Percentiles rank a stretch among this genome's conserved stretches.
Conservation (phyloP, 768 basidiomycete species). For the Strobilomyces confusus region DNA sequence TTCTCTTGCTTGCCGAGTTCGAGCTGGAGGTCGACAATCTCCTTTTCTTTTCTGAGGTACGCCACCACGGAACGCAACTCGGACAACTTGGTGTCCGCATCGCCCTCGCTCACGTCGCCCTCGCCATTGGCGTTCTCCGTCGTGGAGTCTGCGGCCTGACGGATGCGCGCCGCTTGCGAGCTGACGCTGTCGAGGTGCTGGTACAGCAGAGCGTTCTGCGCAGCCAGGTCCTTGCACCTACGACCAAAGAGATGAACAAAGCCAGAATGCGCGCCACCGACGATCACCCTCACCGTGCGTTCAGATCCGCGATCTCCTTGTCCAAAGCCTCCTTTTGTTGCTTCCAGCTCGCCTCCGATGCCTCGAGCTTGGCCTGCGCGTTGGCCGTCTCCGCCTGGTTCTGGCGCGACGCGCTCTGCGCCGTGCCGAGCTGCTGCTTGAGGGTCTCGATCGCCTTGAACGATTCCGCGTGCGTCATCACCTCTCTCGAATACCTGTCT, state of each 20-base stretch:
- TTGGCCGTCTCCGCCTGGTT: slow-evolving; percentile 63
- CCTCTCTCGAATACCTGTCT: slow-evolving; percentile 74
- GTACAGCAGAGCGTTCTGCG: slow-evolving; percentile 76
- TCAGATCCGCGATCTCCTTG: slow-evolving; percentile 72
- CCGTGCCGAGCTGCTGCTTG: slow-evolving; percentile 54
- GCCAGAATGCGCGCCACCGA: neutral
- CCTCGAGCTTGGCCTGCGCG: slow-evolving; percentile 63
- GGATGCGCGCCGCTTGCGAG: slow-evolving; percentile 77
- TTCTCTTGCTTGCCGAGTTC: slow-evolving; percentile 79
- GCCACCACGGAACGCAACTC: slow-evolving; percentile 76
- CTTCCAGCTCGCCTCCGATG: slow-evolving; percentile 77
- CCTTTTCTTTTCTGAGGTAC: slow-evolving; percentile 86
- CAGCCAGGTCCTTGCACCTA: slow-evolving; percentile 69
- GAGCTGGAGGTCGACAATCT: slow-evolving; percentile 84
- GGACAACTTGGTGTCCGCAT: slow-evolving; percentile 59
- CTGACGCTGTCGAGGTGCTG: slow-evolving; percentile 83
- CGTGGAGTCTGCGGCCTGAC: slow-evolving; percentile 59
- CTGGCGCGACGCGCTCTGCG: slow-evolving; percentile 55
- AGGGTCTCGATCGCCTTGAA: slow-evolving; percentile 68
- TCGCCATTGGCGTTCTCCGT: slow-evolving; percentile 38
- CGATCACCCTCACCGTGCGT: slow-evolving; percentile 49
- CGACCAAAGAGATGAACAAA: neutral
- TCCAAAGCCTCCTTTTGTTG: slow-evolving; percentile 74
- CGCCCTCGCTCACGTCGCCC: slow-evolving; percentile 40
- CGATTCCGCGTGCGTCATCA: slow-evolving; percentile 82